These are phyloP conservation scores for Piloderma croceum DNA, from an alignment of 768 basidiomycete genomes.

Conservation along the genomic window DNA sequence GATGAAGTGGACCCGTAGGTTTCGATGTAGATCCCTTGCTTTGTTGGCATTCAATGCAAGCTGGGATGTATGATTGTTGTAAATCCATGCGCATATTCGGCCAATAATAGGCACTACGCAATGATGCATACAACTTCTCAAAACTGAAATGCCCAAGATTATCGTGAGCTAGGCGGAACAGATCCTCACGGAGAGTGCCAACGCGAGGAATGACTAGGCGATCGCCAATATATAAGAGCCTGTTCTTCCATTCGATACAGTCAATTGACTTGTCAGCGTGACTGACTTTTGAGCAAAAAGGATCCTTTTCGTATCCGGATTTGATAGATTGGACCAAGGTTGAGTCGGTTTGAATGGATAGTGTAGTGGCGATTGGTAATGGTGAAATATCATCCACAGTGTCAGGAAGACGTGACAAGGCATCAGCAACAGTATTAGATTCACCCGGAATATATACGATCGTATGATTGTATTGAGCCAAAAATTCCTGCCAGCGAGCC, in stretches of 20 bases:
- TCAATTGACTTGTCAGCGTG: no score
- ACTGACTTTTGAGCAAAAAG: neutral
- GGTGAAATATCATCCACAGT: no score
- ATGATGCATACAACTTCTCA: constrained; percentile 6
- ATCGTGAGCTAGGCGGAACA: constrained; percentile 14
- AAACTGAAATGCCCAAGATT: constrained; percentile 12
- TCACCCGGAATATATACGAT: no score
- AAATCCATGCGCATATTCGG: constrained; percentile 17
- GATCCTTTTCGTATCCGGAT: constrained; percentile 5
- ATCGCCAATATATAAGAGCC: constrained; percentile 19
- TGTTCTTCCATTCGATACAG: no score
- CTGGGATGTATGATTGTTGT: constrained; percentile 14
- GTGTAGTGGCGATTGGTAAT: constrained; percentile 1
- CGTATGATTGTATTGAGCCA: constrained; percentile 31
- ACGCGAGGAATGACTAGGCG: constrained; percentile 15
- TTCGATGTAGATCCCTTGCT: constrained; percentile 16
- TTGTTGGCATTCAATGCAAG: constrained; percentile 19
- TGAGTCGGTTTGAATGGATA: neutral
- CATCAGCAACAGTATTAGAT: no score
- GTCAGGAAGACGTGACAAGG: no score
- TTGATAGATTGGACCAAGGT: neutral
- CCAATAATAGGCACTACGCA: neutral
- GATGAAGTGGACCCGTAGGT: constrained; percentile 14
- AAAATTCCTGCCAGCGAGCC: constrained; percentile 34
- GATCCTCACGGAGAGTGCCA: no score